Conservation (phyloP, 192 early-diverging fungal species). For the Coemansia sp. region DNA sequence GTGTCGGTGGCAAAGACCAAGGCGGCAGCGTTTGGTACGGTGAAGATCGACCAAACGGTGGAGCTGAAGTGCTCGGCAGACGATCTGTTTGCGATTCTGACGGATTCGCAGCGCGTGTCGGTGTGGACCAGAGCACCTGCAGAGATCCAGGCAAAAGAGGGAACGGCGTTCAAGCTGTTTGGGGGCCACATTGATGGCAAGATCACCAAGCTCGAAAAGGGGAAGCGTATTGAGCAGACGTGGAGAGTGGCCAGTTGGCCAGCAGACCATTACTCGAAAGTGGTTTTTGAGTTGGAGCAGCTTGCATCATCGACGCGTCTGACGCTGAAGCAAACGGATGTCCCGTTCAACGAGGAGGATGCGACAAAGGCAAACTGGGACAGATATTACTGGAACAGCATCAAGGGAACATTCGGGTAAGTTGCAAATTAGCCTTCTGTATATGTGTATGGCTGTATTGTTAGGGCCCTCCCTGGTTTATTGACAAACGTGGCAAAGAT, state of each 20-base stretch:
- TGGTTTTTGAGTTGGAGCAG: constrained; percentile 75
- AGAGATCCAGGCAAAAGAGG: constrained; percentile 62
- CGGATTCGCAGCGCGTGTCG: constrained; percentile 69
- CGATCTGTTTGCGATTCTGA: constrained; percentile 80
- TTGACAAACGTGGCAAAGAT: not conserved
- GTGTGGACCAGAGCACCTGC: constrained; percentile 80
- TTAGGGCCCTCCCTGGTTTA: not conserved
- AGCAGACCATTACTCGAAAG: constrained; percentile 79
- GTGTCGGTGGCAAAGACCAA: constrained; percentile 25
- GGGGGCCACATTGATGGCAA: constrained; percentile 85
- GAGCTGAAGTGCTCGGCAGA: constrained; percentile 82
- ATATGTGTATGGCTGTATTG: not conserved
- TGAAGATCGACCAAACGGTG: constrained; percentile 67
- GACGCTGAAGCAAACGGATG: constrained; percentile 74
- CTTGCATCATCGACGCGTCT: constrained; percentile 64
- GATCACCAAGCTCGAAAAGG: constrained; percentile 67
- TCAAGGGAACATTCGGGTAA: constrained; percentile 90
- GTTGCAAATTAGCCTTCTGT: constrained; percentile 13
- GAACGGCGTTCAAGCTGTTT: constrained; percentile 74
- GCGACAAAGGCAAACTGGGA: constrained; percentile 85
- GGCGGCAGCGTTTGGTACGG: constrained; percentile 56
- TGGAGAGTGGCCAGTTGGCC: constrained; percentile 91
- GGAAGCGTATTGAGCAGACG: constrained; percentile 77
- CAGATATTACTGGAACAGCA: constrained; percentile 90
- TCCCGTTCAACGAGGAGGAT: constrained; percentile 88